Base-by-base conservation (phyloP, 2,329 filamentous ascomycete genomes). In the Lizonia empirigonia region DNA sequence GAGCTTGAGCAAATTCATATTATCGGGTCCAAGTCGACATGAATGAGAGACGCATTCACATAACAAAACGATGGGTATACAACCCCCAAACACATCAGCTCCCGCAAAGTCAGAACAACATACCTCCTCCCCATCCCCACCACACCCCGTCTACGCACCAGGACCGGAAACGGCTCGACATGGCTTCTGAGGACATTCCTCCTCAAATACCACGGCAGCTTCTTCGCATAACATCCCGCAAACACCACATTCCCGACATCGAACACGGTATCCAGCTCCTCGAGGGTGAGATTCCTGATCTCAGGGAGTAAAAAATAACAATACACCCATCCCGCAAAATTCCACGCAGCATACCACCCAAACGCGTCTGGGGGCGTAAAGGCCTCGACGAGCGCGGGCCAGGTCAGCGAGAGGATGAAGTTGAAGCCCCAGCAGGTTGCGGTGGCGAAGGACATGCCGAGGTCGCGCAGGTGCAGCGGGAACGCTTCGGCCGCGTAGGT, bases 341-440 rank as follows among this genome's bases (percentile, higher is more conserved):
- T 82, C 74, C 80, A 80, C 0, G 71, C 78, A 0, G 81, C 82
- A 58, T 84, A 84, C 76, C 80, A 84, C 7, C 76, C 76, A 56
- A 84, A 83, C 0, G 77, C 81, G 2, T 81, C 81, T 18, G 80
- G 77, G 0, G 75, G 70, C 0, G 74, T 78, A 58, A 82, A 82
- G 0, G 78, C 75, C 0, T 67, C 66, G 3, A 74, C 68, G 5
- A 84, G 63, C 0, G 76, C 75, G 1, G 81, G 81, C 80, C 80
- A 84, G 1, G 80, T 81, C 12, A 82, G 75, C 0, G 76, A 76
- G 1, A 82, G 71, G 13, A 80, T 67, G 53, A 78, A 80, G 64
- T 84, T 84, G 74, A 83, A 83, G 49, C 80, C 79, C 80, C 81
- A 84, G 19, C 78, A 81, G 37, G 79, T 82, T 0, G 81, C 79